A percentile compares a stretch with the other conserved stretches of the same genome.
Conservation (phyloP, 768 basidiomycete genomes). For the Tylopilus cervinicoccineus region DNA sequence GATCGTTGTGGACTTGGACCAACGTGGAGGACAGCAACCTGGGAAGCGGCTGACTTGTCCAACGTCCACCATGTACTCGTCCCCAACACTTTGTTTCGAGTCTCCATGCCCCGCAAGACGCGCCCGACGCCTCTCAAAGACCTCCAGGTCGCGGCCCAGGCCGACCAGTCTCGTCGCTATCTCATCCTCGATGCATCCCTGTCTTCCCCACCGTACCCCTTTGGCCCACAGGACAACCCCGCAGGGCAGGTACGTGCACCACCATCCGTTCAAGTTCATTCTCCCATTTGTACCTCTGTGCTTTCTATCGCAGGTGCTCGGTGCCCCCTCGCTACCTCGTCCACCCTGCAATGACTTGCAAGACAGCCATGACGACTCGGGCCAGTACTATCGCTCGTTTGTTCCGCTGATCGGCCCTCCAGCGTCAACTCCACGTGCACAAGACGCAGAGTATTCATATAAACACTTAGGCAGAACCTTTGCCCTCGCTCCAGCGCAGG, state of each 20-base stretch:
- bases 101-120: conserved; percentile 5
- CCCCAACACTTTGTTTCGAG: not conserved
- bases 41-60: conserved; percentile 20
- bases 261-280: not conserved
- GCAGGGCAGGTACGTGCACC: not conserved
- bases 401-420: conserved; percentile 19
- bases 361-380: not conserved
- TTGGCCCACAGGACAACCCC: not conserved
- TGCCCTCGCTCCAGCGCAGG: conserved; percentile 12
- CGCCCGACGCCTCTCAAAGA: conserved; percentile 15
- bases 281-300: not conserved
- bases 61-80: not conserved
- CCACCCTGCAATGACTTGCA: not conserved
- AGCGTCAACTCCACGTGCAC: not conserved
- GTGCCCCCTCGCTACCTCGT: not conserved
- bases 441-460: conserved; percentile 5
- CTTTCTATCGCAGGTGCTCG: conserved; percentile 6
- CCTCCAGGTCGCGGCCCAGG: conserved; percentile 16
- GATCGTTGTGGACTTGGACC: conserved; percentile 1
- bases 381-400: conserved; percentile 2
- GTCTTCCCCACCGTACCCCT: conserved; percentile 6
- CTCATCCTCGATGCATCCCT: conserved; percentile 8
- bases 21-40: not conserved
- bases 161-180: conserved; percentile 9
- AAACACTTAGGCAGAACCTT: conserved; percentile 19